Evolutionary conservation across 208 protist species (phyloP).

Genomic region (Plasmodiophora brassicae): DNA sequence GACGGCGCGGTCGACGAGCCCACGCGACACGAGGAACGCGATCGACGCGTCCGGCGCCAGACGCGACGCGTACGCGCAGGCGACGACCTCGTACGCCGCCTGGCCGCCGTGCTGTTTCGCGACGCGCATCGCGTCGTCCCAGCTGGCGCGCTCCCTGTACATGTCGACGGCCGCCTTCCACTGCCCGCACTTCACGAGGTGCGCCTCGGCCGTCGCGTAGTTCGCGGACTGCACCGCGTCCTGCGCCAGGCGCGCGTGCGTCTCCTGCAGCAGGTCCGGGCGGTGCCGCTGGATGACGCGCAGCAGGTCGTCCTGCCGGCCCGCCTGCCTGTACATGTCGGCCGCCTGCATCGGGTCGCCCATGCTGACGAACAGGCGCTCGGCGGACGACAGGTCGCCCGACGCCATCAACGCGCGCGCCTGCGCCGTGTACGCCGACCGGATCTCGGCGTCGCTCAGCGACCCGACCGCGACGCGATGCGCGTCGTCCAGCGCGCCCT

Average conservation of each 20-base stretch:
- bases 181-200: constrained; percentile 75
- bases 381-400: constrained; percentile 84
- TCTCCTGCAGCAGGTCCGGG: constrained; percentile 80
- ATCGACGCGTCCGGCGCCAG: constrained; percentile 74
- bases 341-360: constrained; percentile 91
- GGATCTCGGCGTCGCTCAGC: constrained; percentile 42
- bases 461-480: constrained; percentile 60
- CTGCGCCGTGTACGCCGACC: constrained; percentile 54
- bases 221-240: constrained; percentile 85
- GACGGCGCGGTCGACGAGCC: not conserved
- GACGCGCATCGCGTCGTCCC: constrained; percentile 93
- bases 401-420: constrained; percentile 83
- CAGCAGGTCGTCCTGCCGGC: constrained; percentile 52
- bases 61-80: constrained; percentile 87
- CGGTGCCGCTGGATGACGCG: constrained; percentile 70
- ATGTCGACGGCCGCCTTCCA: constrained; percentile 92
- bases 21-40: not conserved
- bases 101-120: constrained; percentile 83
- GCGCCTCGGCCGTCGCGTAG: constrained; percentile 83
- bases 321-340: constrained; percentile 64
- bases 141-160: constrained; percentile 87
- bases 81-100: constrained; percentile 62
- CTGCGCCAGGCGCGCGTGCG: constrained; percentile 81
- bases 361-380: constrained; percentile 87
- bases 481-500: constrained; percentile 82